Evolutionary conservation across 257 asterid genomes (phyloP), one percentile per base, ranked within the genome.

Genomic region (Solanum appendiculatum): DNA sequence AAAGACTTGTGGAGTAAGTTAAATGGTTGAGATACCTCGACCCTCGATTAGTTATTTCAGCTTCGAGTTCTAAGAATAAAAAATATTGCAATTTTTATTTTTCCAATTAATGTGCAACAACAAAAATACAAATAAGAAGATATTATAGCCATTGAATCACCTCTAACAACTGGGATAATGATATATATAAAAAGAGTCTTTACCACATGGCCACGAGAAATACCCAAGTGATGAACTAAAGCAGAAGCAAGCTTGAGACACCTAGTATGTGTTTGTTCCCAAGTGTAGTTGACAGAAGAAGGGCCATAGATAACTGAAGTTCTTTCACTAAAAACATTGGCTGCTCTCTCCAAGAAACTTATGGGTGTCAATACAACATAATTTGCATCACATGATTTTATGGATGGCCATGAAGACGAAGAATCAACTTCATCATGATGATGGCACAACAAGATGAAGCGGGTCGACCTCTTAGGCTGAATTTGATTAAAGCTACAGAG

Each of bases 341-440:
- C 90, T 6, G 92, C 86, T 27, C 90, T 86, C 36, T 90, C 90
- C 89, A 90, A 54, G 90, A 90, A 90, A 73, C 88, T 83, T 31
- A 88, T 86, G 44, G 92, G 90, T 20, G 90, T 88, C 31, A 90
- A 80, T 33, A 90, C 88, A n/a, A 86, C 36, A 44, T 78, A 88
- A 23, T 90, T 90, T 83, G 92, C 92, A 70, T 90, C 54, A 86
- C 92, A 86, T 42, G 75, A 86, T 42, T 88, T 85, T 86, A 90
- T 75, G 16, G 46, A 72, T 72, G 80, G 7, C 42, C 78, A 69
- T 15, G 40, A 18, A n/a, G 12, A 9, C 11, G 63, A 54, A 9
- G 3, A 0, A 1, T 33, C 78, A 69, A 12, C 11, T 31, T 10
- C 13, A 29, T 69, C n/a, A n/a, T n/a, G 23, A 69, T 16, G 78